Base-by-base conservation (phyloP, 177 flowering plant genomes). In the Vitis hybrid region DNA sequence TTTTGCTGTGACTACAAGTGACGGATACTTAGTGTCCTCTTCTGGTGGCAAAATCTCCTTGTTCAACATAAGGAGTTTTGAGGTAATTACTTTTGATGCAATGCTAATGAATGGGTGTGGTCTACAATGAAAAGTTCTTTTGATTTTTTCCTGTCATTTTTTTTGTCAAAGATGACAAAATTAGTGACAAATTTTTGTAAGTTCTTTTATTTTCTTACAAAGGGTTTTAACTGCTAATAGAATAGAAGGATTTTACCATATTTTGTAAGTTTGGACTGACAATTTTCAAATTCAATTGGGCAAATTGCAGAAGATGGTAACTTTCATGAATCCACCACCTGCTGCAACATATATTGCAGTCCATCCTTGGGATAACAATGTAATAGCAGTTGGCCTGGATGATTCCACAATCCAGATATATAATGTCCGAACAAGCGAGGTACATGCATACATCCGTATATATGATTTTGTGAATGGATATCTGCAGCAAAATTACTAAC, bases 281-380 rank as follows among this genome's bases (percentile, higher is more conserved):
- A 13, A 12, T 11, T 21, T 55, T 10, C 4, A 9, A 27, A 3
- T 64, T 48, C 35, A 19, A 9, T 62, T 63, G 67, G 15, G 13
- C 46, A 40, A 16, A 55, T 9, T 66, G 65, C 74, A 82, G 85
- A 74, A 71, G 24, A 80, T 80, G 82, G 74, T 76, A 52, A 71
- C 81, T 3, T 73, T 79, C 64, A 76, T 79, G 84, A 56, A 75
- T n/a, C 84, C 82, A n/a, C 76, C 84, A 18, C 84, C 84, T 21
- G 82, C 76, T 15, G 76, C 82, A 10, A 79, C 84, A 30, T 72
- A 9, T 64, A 70, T 81, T 19, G 81, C 81, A 7, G 78, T 82
- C 71, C 73, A 74, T 67, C 85, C 85, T 27, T 72, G 73, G 54
- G 85, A 80, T 51, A 82, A 82, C 63, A 82, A 82, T 64, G 63